These are phyloP conservation scores for Termitomyces sp. DNA, from an alignment of 1,284 basidiomycete species.

Conservation along the genomic window DNA sequence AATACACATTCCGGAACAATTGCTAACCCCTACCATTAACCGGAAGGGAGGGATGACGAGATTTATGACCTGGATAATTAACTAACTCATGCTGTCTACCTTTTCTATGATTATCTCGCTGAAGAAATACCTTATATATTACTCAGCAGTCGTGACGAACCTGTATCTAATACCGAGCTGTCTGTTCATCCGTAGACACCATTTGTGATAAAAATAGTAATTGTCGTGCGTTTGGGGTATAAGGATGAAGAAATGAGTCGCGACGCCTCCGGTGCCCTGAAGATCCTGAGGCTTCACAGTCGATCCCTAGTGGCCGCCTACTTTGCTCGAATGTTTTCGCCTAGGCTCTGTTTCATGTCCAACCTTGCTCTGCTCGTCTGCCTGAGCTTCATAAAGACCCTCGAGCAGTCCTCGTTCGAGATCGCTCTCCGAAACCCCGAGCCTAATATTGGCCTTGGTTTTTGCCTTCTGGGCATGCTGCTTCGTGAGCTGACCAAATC, in stretches of 20 bases:
- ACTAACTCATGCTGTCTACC: too few relatives aligned
- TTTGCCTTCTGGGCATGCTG: background rate
- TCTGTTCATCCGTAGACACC: background rate
- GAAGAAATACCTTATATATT: background rate
- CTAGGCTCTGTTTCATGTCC: background rate
- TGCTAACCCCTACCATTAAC: too few relatives aligned
- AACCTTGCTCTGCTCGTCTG: background rate
- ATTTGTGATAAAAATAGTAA: background rate
- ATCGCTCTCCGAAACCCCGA: constrained; percentile 3
- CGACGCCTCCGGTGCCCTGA: background rate
- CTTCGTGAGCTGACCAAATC: constrained; percentile 7
- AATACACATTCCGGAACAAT: too few relatives aligned
- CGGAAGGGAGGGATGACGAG: background rate
- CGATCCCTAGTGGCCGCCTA: background rate
- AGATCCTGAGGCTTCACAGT: background rate
- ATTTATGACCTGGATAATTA: background rate
- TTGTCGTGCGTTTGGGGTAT: background rate
- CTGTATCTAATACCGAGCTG: background rate
- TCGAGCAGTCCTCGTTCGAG: constrained; percentile 10
- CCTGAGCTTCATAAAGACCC: background rate
- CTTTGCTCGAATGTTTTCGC: background rate
- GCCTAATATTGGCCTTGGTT: background rate
- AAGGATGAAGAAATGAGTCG: background rate
- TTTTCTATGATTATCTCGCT: background rate
- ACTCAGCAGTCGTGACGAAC: background rate